Evolutionary conservation across 345 rosid genomes (phyloP).

Genomic region (Atalantia buxifolia): DNA sequence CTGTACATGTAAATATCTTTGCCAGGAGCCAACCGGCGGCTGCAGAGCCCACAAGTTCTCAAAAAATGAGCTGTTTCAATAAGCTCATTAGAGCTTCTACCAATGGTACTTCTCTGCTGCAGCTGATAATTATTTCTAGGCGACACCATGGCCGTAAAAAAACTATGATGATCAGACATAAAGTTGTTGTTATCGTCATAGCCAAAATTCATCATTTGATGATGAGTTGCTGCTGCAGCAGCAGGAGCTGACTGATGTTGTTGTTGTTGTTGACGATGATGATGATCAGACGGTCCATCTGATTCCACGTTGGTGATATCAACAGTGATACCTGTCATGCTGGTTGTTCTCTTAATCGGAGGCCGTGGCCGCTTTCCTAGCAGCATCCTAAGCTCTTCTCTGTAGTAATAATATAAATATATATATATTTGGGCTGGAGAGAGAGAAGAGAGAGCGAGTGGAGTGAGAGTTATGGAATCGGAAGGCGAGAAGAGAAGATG

Average conservation of each 20-base stretch:
- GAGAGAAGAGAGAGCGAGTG: constrained; percentile 15
- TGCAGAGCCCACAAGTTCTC: constrained; percentile 71
- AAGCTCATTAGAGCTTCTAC: constrained; percentile 3
- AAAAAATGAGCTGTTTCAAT: constrained; percentile 46
- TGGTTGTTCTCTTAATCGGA: constrained; percentile 63
- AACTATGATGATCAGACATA: constrained; percentile 23
- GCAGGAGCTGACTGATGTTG: not conserved
- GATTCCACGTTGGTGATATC: constrained; percentile 30
- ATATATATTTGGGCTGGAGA: not conserved
- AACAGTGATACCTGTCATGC: constrained; percentile 57
- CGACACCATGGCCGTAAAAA: constrained; percentile 44
- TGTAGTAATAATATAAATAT: no score
- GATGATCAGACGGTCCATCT: constrained; percentile 32
- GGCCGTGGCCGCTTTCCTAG: constrained; percentile 68
- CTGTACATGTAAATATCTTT: constrained; percentile 89
- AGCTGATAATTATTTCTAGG: constrained; percentile 24
- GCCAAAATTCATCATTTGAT: constrained; percentile 11
- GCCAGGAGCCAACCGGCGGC: constrained; percentile 53
- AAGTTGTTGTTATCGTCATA: not conserved
- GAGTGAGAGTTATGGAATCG: not conserved
- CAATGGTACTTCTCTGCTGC: not conserved
- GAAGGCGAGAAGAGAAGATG: constrained; percentile 4
- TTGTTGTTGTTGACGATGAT: not conserved
- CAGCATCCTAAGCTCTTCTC: constrained; percentile 31
- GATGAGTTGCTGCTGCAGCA: not conserved